Evolutionary conservation across 192 early-diverging fungal species (phyloP).

Genomic region (Ambispora gerdemannii): DNA sequence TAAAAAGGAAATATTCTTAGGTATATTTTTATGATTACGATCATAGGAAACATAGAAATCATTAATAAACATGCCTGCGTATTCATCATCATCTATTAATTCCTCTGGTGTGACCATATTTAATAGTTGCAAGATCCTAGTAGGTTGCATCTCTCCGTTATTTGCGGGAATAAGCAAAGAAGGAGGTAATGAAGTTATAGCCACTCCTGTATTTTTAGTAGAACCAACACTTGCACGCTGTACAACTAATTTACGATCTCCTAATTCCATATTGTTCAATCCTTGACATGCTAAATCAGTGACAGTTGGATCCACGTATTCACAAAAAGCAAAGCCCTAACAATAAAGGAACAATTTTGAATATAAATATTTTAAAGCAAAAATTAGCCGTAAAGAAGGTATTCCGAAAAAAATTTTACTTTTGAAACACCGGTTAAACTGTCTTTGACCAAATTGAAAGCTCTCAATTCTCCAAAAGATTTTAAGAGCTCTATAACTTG

Average conservation of each 20-base stretch:
- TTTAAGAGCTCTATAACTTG: constrained; percentile 92
- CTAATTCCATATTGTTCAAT: constrained; percentile 92
- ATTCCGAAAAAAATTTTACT: constrained; percentile 38
- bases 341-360: constrained; percentile 15
- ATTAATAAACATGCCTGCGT: constrained; percentile 55
- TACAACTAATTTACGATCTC: constrained; percentile 89
- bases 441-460: constrained; percentile 94
- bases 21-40: background rate
- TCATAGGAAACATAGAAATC: background rate
- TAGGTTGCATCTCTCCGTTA: constrained; percentile 63
- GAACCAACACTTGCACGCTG: constrained; percentile 90
- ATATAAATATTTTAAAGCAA: background rate
- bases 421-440: constrained; percentile 68
- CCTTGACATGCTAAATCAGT: constrained; percentile 95
- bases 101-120: constrained; percentile 94
- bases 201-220: constrained; percentile 44
- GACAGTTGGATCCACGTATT: constrained; percentile 81
- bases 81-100: constrained; percentile 81
- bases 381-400: background rate
- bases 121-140: constrained; percentile 80
- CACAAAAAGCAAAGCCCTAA: constrained; percentile 95
- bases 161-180: constrained; percentile 45
- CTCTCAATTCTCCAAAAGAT: constrained; percentile 89
- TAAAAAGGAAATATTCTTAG: constrained; percentile 4
- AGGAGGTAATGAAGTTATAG: constrained; percentile 48